These are phyloP conservation scores for Microcyclospora tardicrescens DNA, from an alignment of 2,329 filamentous ascomycete species.

Conservation along the genomic window DNA sequence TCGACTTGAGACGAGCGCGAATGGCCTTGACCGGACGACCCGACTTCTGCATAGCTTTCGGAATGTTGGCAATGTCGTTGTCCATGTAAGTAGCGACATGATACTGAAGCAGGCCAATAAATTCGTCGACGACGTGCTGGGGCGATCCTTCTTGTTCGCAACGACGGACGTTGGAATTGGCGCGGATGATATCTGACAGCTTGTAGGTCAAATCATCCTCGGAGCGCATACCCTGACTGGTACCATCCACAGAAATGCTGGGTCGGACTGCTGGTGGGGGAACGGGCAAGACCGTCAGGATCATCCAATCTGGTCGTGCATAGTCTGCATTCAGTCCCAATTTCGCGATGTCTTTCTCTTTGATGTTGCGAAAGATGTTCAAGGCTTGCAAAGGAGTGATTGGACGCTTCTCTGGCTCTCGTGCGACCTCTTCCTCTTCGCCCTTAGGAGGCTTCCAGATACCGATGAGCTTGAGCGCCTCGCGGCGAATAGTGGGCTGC, in stretches of 20 bases:
- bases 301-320: slow-evolving; percentile 95
- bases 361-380: slow-evolving; percentile 75
- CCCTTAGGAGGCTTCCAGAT: slow-evolving; percentile 60
- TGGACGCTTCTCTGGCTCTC: slow-evolving; percentile 60
- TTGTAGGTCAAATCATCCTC: slow-evolving; percentile 99
- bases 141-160: slow-evolving; percentile 86
- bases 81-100: slow-evolving; percentile 99
- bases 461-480: slow-evolving; percentile 69
- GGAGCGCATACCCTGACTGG: slow-evolving; percentile 78
- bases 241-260: slow-evolving; percentile 94
- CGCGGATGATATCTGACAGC: slow-evolving; percentile 92
- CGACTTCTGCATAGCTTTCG: slow-evolving; percentile 90
- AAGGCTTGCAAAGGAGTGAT: slow-evolving; percentile 78
- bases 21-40: slow-evolving; percentile 95
- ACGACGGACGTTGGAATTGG: slow-evolving; percentile 86
- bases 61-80: slow-evolving; percentile 93
- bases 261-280: slow-evolving; percentile 91
- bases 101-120: slow-evolving; percentile 85
- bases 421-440: slow-evolving; percentile 55
- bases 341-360: slow-evolving; percentile 64
- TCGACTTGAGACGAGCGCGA: slow-evolving; percentile 92
- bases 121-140: slow-evolving; percentile 80
- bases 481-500: slow-evolving; percentile 77
- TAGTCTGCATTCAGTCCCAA: slow-evolving; percentile 93
- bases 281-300: slow-evolving; percentile 86